A percentile compares a stretch with the other conserved stretches of the same genome.
Evolutionary conservation across 1,139 yeast species (phyloP).

Genomic region (Taiozyma onychis): DNA sequence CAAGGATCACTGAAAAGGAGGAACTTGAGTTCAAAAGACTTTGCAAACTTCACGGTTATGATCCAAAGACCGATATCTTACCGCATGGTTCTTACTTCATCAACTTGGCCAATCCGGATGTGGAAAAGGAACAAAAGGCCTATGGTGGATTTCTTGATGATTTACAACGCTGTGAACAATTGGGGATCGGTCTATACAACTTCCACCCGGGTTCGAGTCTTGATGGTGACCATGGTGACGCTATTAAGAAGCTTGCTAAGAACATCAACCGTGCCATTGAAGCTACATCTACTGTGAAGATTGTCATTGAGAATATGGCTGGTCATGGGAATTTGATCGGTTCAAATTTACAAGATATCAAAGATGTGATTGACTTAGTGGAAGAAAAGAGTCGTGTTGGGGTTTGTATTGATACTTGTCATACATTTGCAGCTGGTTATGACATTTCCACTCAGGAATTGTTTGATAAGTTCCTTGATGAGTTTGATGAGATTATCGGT

Average conservation of each 20-base stretch:
- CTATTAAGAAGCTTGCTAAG: conserved; percentile 63
- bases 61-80: conserved; percentile 70
- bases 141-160: conserved; percentile 83
- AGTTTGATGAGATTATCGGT: conserved; percentile 73
- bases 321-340: conserved; percentile 94
- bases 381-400: conserved; percentile 81
- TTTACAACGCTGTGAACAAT: conserved; percentile 73
- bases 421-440: conserved; percentile 93
- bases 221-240: conserved; percentile 61
- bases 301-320: conserved; percentile 96
- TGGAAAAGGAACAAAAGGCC: conserved; percentile 71
- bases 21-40: conserved; percentile 54
- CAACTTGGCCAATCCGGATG: conserved; percentile 86
- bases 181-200: conserved; percentile 82
- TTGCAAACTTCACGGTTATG: conserved; percentile 58
- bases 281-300: conserved; percentile 72
- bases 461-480: conserved; percentile 63
- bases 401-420: conserved; percentile 94
- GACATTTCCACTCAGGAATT: conserved; percentile 59
- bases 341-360: conserved; percentile 68
- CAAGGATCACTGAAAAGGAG: conserved; percentile 65
- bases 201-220: conserved; percentile 94
- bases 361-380: conserved; percentile 66
- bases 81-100: conserved; percentile 96
- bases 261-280: conserved; percentile 74